These are phyloP conservation scores for Polyrhizophydium stewartii DNA, from an alignment of 371 early-diverging fungal species.

Conservation along the genomic window DNA sequence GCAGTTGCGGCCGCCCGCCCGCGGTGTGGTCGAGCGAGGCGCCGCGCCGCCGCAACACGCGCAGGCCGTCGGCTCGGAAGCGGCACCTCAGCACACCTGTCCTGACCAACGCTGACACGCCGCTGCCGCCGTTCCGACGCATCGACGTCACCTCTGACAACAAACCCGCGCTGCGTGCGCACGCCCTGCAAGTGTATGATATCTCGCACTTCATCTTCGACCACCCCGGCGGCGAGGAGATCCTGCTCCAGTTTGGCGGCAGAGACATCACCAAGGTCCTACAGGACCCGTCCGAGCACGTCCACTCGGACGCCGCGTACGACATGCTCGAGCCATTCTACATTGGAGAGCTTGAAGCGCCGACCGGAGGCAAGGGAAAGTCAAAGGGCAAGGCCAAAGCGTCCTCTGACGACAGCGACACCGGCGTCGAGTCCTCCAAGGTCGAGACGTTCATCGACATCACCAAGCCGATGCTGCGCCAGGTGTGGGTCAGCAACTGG, in stretches of 20 bases:
- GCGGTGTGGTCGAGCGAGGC: too few species aligned
- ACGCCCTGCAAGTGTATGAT: constrained; percentile 75
- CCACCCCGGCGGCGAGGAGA: constrained; percentile 72
- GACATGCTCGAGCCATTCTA: constrained; percentile 75
- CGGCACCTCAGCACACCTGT: too few species aligned
- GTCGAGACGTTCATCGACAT: constrained; percentile 66
- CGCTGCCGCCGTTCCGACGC: too few species aligned
- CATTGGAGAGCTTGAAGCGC: constrained; percentile 58
- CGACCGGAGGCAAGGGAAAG: neutral
- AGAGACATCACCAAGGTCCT: constrained; percentile 66
- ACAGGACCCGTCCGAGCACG: constrained; percentile 69
- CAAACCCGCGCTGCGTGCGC: too few species aligned
- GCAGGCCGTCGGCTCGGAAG: too few species aligned
- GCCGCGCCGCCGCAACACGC: too few species aligned
- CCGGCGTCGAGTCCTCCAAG: neutral
- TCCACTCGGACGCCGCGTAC: constrained; percentile 80
- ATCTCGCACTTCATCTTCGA: constrained; percentile 71
- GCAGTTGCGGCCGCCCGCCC: too few species aligned
- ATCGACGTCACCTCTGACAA: too few species aligned
- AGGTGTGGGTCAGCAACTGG: constrained; percentile 68
- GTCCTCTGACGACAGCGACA: neutral
- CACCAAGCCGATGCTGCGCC: constrained; percentile 73
- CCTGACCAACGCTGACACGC: too few species aligned
- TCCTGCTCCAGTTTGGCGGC: constrained; percentile 61
- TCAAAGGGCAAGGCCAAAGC: constrained; percentile 3